A percentile compares a stretch with the other conserved stretches of the same genome.
Conservation (phyloP, 2,329 filamentous ascomycete species). For the Colletotrichum musae region DNA sequence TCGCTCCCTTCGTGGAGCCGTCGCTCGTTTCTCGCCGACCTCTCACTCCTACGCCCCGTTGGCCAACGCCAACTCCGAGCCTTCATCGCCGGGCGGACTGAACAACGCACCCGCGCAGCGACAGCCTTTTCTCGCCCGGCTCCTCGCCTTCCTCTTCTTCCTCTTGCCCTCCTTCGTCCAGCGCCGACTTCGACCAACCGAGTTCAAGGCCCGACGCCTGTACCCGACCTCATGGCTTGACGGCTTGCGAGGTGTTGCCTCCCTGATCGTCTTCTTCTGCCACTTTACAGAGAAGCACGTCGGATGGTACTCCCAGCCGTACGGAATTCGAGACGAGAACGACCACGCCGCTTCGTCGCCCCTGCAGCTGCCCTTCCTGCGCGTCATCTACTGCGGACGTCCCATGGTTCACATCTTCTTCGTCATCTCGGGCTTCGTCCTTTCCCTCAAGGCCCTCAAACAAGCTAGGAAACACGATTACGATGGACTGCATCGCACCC, state of each 20-base stretch:
- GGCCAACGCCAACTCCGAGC: slow-evolving; percentile 30
- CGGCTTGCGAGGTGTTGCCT: slow-evolving; percentile 64
- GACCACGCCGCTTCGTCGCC: slow-evolving; percentile 49
- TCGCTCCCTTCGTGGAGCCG: slow-evolving; percentile 40
- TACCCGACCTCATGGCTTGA: slow-evolving; percentile 64
- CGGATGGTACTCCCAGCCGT: slow-evolving; percentile 49
- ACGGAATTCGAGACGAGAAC: slow-evolving; percentile 51
- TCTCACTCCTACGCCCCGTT: slow-evolving; percentile 30
- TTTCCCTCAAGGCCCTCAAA: slow-evolving; percentile 60
- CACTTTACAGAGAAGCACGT: slow-evolving; percentile 62
- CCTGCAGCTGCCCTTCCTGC: slow-evolving; percentile 61
- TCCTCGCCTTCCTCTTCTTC: slow-evolving; percentile 43
- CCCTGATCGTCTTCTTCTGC: slow-evolving; percentile 63
- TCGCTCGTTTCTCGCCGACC: slow-evolving; percentile 35
- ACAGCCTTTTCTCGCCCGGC: slow-evolving; percentile 20
- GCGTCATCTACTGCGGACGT: slow-evolving; percentile 59
- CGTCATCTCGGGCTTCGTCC: slow-evolving; percentile 64
- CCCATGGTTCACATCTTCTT: slow-evolving; percentile 68
- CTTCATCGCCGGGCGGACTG: slow-evolving; percentile 20
- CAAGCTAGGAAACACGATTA: slow-evolving; percentile 56
- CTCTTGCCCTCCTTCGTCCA: slow-evolving; percentile 51
- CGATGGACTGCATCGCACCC: slow-evolving; percentile 53
- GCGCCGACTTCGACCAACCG: slow-evolving; percentile 46
- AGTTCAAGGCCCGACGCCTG: slow-evolving; percentile 43
- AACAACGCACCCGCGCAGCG: slow-evolving; percentile 1